A percentile compares a stretch with the other conserved stretches of the same genome.
These are phyloP conservation scores for Solanum chacoense DNA, from an alignment of 305 asterid species.

Conservation along the genomic window DNA sequence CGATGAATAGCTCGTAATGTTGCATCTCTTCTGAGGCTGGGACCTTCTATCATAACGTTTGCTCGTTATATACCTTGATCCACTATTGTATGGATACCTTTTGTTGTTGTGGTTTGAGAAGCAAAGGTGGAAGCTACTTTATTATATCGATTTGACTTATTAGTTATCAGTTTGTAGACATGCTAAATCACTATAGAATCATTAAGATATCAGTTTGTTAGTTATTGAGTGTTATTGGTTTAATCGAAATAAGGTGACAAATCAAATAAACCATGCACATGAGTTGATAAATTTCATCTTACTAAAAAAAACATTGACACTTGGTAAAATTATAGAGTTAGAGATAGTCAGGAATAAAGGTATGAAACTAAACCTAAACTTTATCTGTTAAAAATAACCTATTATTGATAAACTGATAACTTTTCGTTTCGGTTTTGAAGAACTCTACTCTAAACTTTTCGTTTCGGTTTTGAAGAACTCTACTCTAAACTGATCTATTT, in stretches of 20 bases:
- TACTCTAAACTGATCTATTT: background rate
- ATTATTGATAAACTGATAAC: too few species aligned
- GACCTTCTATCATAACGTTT: background rate
- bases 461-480: background rate
- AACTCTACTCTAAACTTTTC: background rate
- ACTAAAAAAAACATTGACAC: too few species aligned
- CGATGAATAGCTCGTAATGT: background rate
- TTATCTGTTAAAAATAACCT: background rate
- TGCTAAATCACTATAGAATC: background rate
- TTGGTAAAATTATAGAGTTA: too few species aligned
- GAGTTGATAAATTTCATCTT: too few species aligned
- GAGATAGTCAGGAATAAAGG: too few species aligned
- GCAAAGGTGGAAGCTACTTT: background rate
- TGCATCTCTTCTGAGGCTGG: background rate
- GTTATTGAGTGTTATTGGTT: background rate
- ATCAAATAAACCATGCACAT: background rate
- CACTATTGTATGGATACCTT: background rate
- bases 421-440: background rate
- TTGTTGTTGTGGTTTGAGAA: background rate
- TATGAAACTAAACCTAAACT: too few species aligned
- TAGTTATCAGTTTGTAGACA: accelerated
- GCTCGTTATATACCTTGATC: background rate
- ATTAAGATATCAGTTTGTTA: too few species aligned
- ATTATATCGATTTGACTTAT: background rate
- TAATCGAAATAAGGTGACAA: too few species aligned